phyloP scores from a whole-genome alignment of 257 asterid species.

The Solanum lycopersicoides region DNA sequence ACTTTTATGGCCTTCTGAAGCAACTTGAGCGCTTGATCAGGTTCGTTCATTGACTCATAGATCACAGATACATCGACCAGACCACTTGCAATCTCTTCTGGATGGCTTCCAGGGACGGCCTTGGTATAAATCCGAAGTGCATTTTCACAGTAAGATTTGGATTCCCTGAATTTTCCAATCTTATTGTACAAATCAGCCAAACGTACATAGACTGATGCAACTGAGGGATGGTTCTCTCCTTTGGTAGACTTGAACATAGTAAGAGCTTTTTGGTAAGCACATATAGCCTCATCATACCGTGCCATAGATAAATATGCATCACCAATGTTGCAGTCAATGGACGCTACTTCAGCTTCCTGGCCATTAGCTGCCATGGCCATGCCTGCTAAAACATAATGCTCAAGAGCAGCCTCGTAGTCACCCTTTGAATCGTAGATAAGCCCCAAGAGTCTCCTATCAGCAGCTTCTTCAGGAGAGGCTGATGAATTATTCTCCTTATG shows the following conservation, averaged over 20 bases:
- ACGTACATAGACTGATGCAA: slow-evolving; percentile 73
- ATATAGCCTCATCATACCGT: slow-evolving; percentile 68
- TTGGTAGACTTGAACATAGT: slow-evolving; percentile 41
- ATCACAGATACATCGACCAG: slow-evolving; percentile 36
- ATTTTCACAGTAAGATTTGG: slow-evolving; percentile 60
- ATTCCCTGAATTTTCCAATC: slow-evolving; percentile 66
- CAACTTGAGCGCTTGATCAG: slow-evolving; percentile 29
- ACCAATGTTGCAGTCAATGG: slow-evolving; percentile 76
- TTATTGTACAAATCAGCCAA: slow-evolving; percentile 75
- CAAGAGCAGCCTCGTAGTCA: slow-evolving; percentile 70
- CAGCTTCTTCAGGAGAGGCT: slow-evolving; percentile 68
- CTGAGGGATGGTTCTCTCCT: slow-evolving; percentile 67
- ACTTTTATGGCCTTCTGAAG: slow-evolving; percentile 27
- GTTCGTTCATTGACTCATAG: slow-evolving; percentile 28
- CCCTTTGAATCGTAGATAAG: slow-evolving; percentile 77
- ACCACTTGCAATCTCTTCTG: slow-evolving; percentile 79
- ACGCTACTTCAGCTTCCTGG: slow-evolving; percentile 60
- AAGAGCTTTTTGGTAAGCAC: slow-evolving; percentile 73
- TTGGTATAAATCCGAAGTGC: slow-evolving; percentile 58
- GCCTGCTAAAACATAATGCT: slow-evolving; percentile 85
- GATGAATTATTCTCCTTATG: slow-evolving; percentile 38
- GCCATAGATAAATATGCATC: slow-evolving; percentile 68
- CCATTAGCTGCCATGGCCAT: slow-evolving; percentile 70
- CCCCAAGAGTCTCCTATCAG: slow-evolving; percentile 85
- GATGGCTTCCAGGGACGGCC: slow-evolving; percentile 36